A percentile compares a stretch with the other conserved stretches of the same genome.
Conservation (phyloP, 1,139 yeast genomes). For the Debaryomyces nepalensis region DNA sequence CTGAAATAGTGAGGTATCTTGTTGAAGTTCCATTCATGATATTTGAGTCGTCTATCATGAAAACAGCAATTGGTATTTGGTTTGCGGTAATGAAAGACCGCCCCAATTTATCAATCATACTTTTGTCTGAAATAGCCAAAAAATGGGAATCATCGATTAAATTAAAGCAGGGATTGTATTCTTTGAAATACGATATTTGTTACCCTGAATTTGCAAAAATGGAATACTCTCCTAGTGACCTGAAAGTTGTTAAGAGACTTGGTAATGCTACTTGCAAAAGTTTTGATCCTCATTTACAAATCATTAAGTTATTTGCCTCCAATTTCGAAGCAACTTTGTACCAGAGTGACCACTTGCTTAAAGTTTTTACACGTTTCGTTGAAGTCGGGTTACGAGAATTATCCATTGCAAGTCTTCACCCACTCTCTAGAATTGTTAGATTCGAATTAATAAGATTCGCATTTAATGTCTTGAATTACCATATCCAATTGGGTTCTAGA, state of each 20-base stretch:
- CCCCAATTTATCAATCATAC: constrained; percentile 58
- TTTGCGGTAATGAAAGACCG: constrained; percentile 72
- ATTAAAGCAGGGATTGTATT: constrained; percentile 66
- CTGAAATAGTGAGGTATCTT: constrained; percentile 57
- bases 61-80: constrained; percentile 79
- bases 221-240: constrained; percentile 91
- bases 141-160: constrained; percentile 73
- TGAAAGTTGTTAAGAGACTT: constrained; percentile 56
- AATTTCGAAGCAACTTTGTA: constrained; percentile 80
- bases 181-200: constrained; percentile 58
- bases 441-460: constrained; percentile 77
- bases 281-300: constrained; percentile 74
- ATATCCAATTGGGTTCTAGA: constrained; percentile 52
- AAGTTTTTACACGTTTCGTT: constrained; percentile 67
- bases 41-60: constrained; percentile 65
- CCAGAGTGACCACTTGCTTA: constrained; percentile 73
- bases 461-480: constrained; percentile 64
- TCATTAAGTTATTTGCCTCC: constrained; percentile 74
- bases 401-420: constrained; percentile 73
- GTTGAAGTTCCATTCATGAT: constrained; percentile 74
- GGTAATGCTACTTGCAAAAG: constrained; percentile 53
- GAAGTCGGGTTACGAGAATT: constrained; percentile 62
- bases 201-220: constrained; percentile 71
- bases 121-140: constrained; percentile 69
- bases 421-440: constrained; percentile 74